Base-by-base conservation (phyloP, 164 flowering plant genomes). In the Pachysandra terminalis region DNA sequence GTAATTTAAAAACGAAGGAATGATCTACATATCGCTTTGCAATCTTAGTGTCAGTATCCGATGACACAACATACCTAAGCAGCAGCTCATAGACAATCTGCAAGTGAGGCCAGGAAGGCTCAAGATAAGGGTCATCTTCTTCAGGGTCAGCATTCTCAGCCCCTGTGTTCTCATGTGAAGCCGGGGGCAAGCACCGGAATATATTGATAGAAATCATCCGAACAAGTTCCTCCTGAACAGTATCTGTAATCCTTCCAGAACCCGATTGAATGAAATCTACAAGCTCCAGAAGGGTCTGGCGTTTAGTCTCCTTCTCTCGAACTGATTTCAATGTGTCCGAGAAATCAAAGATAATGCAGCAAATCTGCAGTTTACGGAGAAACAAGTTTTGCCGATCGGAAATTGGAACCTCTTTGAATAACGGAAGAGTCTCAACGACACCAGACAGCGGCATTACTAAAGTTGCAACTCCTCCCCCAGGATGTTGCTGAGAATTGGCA, bases 111-210 rank as follows among this genome's bases (percentile, higher is more conserved):
- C 86, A 84, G 0, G 91, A 74, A 15, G 90, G 95, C 55, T 89
- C 95, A 48, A 87, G 71, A 74, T 74, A 85, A 1, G 87, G 84
- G 63, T 89, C 95, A 41, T 89, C 95, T 37, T 89, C 95, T 24
- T 89, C 94, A 0, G 90, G 90, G 72, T 87, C 90, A 22, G 75
- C 56, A 15, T 25, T 60, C 9, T 87, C 95, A 22, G 80, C 68
- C 10, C 87, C 90, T 0, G 91, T 83, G 64, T 85, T 89, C 72
- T 87, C 94, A 59, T 87, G 84, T 9, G 88, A 75, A 16, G 81
- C 76, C 0, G 94, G 94, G 9, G 94, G 94, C 66, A 89, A 66
- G 66, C 83, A 83, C 35, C 94, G 87, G 67, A 89, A 89, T 24
- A 89, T 81, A 59, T 89, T 89, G 48, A 77, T 68, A 4, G 91